Conservation (phyloP, 2,329 filamentous ascomycete species). For the Cercospora sp. region DNA sequence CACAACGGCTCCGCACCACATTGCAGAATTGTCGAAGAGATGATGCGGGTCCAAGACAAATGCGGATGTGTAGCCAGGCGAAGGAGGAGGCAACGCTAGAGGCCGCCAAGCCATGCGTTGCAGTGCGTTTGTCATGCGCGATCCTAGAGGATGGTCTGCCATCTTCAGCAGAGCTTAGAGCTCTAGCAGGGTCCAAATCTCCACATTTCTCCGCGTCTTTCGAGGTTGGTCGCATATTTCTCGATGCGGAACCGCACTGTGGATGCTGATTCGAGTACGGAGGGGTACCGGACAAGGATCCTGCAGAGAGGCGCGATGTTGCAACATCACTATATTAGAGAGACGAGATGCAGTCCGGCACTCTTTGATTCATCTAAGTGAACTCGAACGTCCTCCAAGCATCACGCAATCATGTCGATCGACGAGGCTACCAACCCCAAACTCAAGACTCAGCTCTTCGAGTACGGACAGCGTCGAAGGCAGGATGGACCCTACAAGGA, state of each 20-base stretch:
- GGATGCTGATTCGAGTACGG: background rate
- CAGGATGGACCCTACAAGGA: conserved; percentile 31
- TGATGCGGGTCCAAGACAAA: background rate
- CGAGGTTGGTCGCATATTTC: background rate
- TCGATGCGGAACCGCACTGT: conserved; percentile 10
- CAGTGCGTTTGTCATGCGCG: background rate
- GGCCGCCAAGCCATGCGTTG: background rate
- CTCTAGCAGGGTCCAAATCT: background rate
- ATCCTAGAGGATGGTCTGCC: background rate
- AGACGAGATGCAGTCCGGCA: background rate
- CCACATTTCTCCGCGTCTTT: background rate
- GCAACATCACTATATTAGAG: background rate
- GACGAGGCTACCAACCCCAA: conserved; percentile 13
- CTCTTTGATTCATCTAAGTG: background rate
- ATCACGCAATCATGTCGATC: conserved; percentile 6
- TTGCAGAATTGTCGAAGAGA: background rate
- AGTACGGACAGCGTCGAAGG: conserved; percentile 25
- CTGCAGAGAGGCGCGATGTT: background rate
- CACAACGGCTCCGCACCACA: background rate
- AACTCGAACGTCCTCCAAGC: background rate
- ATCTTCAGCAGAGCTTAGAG: background rate
- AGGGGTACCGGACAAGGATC: conserved; percentile 9
- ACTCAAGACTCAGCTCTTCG: conserved; percentile 17
- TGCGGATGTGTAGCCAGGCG: background rate
- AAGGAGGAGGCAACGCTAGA: background rate